Conservation (phyloP, 1,284 basidiomycete species). For the Trametes versicolor region DNA sequence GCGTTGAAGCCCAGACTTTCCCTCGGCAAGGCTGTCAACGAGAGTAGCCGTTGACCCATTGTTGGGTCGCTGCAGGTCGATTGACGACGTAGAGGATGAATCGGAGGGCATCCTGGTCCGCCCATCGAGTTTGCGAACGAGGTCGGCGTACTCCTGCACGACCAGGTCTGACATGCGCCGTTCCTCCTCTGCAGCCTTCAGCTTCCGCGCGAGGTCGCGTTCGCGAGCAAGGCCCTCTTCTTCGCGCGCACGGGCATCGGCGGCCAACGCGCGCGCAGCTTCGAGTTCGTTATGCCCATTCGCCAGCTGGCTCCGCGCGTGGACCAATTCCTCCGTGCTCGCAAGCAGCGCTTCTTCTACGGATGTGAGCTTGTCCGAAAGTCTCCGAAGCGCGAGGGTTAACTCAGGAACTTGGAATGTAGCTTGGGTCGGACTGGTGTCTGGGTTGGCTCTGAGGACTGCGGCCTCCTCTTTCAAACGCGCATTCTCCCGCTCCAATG, state of each 20-base stretch:
- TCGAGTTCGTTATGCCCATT: slow-evolving; percentile 57
- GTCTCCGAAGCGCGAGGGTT: slow-evolving; percentile 69
- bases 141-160: slow-evolving; percentile 73
- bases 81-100: slow-evolving; percentile 26
- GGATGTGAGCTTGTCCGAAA: slow-evolving; percentile 70
- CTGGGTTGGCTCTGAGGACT: slow-evolving; percentile 60
- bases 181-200: slow-evolving; percentile 62
- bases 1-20: slow-evolving; percentile 57
- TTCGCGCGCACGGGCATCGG: slow-evolving; percentile 58
- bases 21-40: slow-evolving; percentile 56
- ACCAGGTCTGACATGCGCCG: slow-evolving; percentile 68
- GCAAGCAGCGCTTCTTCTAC: slow-evolving; percentile 63
- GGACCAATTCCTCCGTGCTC: slow-evolving; percentile 58
- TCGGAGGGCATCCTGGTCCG: slow-evolving; percentile 43
- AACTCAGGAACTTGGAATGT: slow-evolving; percentile 66
- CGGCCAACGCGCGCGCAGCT: slow-evolving; percentile 60
- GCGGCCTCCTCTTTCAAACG: slow-evolving; percentile 61
- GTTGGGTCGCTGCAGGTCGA: slow-evolving; percentile 25
- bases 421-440: slow-evolving; percentile 54
- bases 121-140: slow-evolving; percentile 69
- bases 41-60: slow-evolving; percentile 44
- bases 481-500: slow-evolving; percentile 67
- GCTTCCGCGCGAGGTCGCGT: slow-evolving; percentile 54
- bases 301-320: slow-evolving; percentile 52
- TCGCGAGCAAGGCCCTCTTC: slow-evolving; percentile 59